phyloP scores from a whole-genome alignment of 2,329 filamentous ascomycete genomes.

The Fusarium cyanostomum region DNA sequence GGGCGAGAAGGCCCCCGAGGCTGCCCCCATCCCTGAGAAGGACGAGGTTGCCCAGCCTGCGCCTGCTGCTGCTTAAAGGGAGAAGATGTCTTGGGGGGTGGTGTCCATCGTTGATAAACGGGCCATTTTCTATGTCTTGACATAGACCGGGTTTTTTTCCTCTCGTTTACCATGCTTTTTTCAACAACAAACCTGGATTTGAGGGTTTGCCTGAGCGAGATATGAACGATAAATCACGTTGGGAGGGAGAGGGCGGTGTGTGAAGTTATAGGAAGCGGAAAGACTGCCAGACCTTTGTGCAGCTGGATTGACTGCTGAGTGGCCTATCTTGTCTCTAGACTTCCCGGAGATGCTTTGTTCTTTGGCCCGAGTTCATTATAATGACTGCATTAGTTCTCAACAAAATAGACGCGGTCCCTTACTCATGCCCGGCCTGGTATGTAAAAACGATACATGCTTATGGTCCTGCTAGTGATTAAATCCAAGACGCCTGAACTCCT shows the following conservation, averaged over 20 bases:
- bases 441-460: not conserved
- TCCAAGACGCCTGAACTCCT: constrained; percentile 24
- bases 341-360: constrained; percentile 23
- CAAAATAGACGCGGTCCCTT: constrained; percentile 27
- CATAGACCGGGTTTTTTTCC: constrained; percentile 35
- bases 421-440: constrained; percentile 3
- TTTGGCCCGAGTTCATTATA: constrained; percentile 24
- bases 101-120: constrained; percentile 28
- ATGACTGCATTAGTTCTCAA: constrained; percentile 34
- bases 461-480: constrained; percentile 3
- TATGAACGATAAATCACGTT: constrained; percentile 23
- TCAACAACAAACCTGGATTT: constrained; percentile 15
- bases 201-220: constrained; percentile 23
- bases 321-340: constrained; percentile 13
- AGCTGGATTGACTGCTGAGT: constrained; percentile 4
- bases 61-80: constrained; percentile 48
- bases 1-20: constrained; percentile 43
- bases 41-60: constrained; percentile 50
- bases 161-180: constrained; percentile 33
- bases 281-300: constrained; percentile 1
- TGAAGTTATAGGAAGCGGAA: constrained; percentile 22
- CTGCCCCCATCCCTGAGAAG: constrained; percentile 46
- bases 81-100: constrained; percentile 5
- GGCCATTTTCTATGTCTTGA: constrained; percentile 29
- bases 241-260: constrained; percentile 19